Conservation (phyloP, 2,329 filamentous ascomycete species). For the Fusarium armeniacum region DNA sequence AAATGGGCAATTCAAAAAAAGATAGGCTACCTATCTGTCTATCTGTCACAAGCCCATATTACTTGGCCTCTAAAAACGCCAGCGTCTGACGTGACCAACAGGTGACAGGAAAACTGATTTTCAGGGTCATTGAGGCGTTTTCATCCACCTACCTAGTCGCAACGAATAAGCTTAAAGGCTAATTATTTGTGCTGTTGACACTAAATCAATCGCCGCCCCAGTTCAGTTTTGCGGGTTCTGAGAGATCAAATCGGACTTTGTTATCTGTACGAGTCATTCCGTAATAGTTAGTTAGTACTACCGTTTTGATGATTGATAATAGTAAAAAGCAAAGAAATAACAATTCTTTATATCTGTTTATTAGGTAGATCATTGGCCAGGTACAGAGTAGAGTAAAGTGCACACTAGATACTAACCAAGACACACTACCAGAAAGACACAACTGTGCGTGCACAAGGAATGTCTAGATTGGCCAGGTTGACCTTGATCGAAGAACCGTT, state of each 20-base stretch:
- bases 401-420: too few relatives aligned
- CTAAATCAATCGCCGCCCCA: slow-evolving; percentile 12
- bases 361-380: background rate
- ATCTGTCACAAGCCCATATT: background rate
- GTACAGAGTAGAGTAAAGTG: background rate
- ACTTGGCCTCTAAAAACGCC: background rate
- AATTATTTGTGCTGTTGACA: background rate
- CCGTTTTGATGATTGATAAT: background rate
- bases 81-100: background rate
- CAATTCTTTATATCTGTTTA: background rate
- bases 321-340: background rate
- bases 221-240: background rate
- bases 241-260: background rate
- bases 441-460: background rate
- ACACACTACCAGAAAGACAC: background rate
- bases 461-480: slow-evolving; percentile 1
- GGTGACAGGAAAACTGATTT: background rate
- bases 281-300: background rate
- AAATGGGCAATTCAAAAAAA: slow-evolving; percentile 3
- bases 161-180: slow-evolving; percentile 36
- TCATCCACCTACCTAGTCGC: slow-evolving; percentile 7
- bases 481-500: slow-evolving; percentile 4
- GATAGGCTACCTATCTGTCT: background rate
- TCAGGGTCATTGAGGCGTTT: slow-evolving; percentile 10
- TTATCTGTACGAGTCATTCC: background rate